Conservation (phyloP, 768 basidiomycete genomes). For the Collybiopsis luxurians region DNA sequence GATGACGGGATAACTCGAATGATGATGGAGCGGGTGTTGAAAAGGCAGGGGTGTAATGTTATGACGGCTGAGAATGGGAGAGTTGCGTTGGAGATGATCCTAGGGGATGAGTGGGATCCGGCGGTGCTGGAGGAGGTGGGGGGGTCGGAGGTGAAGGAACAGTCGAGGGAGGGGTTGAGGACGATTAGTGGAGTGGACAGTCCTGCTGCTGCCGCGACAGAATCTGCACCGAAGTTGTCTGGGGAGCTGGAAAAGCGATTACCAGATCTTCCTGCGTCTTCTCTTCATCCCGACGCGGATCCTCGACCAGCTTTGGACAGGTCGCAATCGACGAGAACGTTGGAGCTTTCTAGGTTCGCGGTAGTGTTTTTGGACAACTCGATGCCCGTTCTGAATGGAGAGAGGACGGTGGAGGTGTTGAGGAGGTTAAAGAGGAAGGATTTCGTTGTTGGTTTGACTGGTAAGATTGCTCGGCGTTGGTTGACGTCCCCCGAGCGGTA, state of each 20-base stretch:
- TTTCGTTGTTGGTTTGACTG: conserved; percentile 65
- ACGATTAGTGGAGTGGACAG: background rate
- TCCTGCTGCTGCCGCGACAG: background rate
- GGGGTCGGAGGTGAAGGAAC: background rate
- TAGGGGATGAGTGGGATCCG: conserved; percentile 24
- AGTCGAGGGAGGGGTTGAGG: background rate
- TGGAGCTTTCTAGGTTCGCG: background rate
- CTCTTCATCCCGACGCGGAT: background rate
- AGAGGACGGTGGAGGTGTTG: conserved; percentile 49
- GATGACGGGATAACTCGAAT: conserved; percentile 63
- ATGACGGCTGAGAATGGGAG: conserved; percentile 67
- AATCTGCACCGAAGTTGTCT: background rate
- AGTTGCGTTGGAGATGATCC: conserved; percentile 54
- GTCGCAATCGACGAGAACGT: too few relatives aligned
- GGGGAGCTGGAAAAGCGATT: background rate
- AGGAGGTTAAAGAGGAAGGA: conserved; percentile 50
- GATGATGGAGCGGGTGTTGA: conserved; percentile 63
- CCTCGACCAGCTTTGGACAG: too few relatives aligned
- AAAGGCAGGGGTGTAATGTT: conserved; percentile 60
- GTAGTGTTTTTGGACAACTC: conserved; percentile 43
- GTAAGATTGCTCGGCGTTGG: too few relatives aligned
- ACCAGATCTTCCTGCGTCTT: background rate
- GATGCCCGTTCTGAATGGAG: conserved; percentile 65
- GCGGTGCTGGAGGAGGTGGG: background rate
- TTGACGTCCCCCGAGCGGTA: background rate